These are phyloP conservation scores for Sarocladium kiliense DNA, from an alignment of 2,329 filamentous ascomycete genomes.

Conservation along the genomic window DNA sequence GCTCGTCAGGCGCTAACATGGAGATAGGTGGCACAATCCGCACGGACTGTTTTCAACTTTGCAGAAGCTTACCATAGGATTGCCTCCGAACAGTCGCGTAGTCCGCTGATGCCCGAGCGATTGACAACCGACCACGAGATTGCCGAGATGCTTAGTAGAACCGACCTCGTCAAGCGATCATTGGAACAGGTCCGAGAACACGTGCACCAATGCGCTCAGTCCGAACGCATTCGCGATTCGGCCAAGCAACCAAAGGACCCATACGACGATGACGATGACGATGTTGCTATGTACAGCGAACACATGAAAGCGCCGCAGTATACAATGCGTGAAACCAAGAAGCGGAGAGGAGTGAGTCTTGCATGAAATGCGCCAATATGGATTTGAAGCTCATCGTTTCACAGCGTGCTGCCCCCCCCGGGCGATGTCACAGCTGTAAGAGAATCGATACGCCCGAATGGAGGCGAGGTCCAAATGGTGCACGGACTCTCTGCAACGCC, in stretches of 20 bases:
- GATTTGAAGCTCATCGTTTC: slow-evolving; percentile 24
- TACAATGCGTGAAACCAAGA: slow-evolving; percentile 75
- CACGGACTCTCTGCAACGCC: slow-evolving; percentile 92
- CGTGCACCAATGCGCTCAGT: slow-evolving; percentile 47
- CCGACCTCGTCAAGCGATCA: slow-evolving; percentile 46
- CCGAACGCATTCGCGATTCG: slow-evolving; percentile 45
- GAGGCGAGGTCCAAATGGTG: slow-evolving; percentile 91
- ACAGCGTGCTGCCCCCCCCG: slow-evolving; percentile 89
- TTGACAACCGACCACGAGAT: slow-evolving; percentile 53
- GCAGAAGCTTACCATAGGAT: slow-evolving; percentile 50
- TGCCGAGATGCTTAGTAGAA: slow-evolving; percentile 47
- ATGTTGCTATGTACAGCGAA: slow-evolving; percentile 58
- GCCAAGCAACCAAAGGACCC: slow-evolving; percentile 39
- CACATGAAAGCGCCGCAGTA: slow-evolving; percentile 52
- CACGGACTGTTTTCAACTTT: slow-evolving; percentile 51
- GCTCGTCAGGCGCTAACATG: slow-evolving; percentile 13
- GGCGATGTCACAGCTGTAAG: slow-evolving; percentile 96
- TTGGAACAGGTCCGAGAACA: slow-evolving; percentile 49
- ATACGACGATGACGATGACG: slow-evolving; percentile 55
- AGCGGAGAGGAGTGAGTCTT: slow-evolving; percentile 78
- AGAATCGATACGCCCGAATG: slow-evolving; percentile 97
- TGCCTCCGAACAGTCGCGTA: slow-evolving; percentile 50
- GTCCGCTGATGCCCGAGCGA: slow-evolving; percentile 47
- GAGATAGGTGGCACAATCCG: slow-evolving; percentile 43
- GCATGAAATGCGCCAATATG: slow-evolving; percentile 7